Conservation (phyloP, 31 red algal species). For the Odonthalia washingtoniensis region DNA sequence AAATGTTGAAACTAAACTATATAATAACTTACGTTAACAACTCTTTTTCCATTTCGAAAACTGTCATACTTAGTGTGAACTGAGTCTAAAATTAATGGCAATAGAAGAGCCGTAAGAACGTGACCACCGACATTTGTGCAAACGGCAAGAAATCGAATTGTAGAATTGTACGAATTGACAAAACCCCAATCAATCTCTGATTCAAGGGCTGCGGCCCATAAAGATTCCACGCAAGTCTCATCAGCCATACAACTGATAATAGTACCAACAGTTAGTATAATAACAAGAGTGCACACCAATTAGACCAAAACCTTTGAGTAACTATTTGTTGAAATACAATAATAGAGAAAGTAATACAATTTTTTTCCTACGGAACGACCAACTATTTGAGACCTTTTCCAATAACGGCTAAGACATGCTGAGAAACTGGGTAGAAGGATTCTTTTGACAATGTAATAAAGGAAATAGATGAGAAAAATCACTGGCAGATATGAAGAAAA, state of each 20-base stretch:
- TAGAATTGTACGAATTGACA: conserved; percentile 65
- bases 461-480: background rate
- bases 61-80: conserved; percentile 84
- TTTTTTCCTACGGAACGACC: conserved; percentile 58
- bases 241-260: conserved; percentile 79
- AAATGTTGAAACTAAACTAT: too few relatives aligned
- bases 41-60: conserved; percentile 73
- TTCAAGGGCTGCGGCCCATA: conserved; percentile 71
- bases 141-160: conserved; percentile 62
- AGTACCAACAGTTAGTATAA: conserved; percentile 66
- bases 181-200: conserved; percentile 81
- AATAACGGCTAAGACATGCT: conserved; percentile 25
- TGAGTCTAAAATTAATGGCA: conserved; percentile 73
- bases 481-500: conserved; percentile 16
- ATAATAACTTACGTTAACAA: conserved; percentile 74
- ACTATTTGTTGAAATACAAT: conserved; percentile 77
- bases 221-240: conserved; percentile 73
- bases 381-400: conserved; percentile 24
- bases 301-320: conserved; percentile 71
- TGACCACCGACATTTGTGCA: conserved; percentile 71
- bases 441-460: conserved; percentile 8
- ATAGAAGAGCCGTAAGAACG: conserved; percentile 70
- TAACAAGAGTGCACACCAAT: conserved; percentile 51
- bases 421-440: background rate
- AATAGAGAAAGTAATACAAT: conserved; percentile 67